Evolutionary conservation across 2,329 filamentous ascomycete species (phyloP).

Genomic region (Biscogniauxia mediterranea): DNA sequence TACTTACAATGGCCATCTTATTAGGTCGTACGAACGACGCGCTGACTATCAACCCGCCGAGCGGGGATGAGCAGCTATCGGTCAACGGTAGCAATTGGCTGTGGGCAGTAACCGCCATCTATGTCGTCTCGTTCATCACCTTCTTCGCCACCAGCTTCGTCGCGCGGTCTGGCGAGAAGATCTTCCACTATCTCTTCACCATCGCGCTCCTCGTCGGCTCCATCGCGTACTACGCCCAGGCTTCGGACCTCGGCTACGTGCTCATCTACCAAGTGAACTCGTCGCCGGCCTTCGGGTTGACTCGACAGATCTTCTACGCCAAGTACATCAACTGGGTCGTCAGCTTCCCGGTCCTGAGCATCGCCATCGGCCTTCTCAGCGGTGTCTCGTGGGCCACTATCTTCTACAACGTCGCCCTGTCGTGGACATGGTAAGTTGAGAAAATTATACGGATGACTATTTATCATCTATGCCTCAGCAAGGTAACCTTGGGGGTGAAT

Average conservation of each 20-base stretch:
- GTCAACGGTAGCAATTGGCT: conserved; percentile 54
- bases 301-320: conserved; percentile 53
- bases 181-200: conserved; percentile 57
- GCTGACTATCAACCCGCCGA: conserved; percentile 45
- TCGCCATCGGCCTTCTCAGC: conserved; percentile 49
- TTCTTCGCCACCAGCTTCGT: conserved; percentile 41
- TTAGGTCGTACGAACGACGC: conserved; percentile 42
- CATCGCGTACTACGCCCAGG: conserved; percentile 51
- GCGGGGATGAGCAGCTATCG: conserved; percentile 39
- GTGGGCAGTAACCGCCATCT: conserved; percentile 52
- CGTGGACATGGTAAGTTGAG: conserved; percentile 45
- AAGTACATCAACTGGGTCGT: conserved; percentile 55
- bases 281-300: conserved; percentile 27
- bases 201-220: conserved; percentile 48
- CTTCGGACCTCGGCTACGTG: conserved; percentile 48
- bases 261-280: conserved; percentile 38
- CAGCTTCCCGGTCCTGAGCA: conserved; percentile 43
- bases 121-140: conserved; percentile 43
- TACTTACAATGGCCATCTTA: conserved; percentile 21
- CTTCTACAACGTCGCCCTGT: conserved; percentile 46
- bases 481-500: neutral
- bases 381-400: conserved; percentile 58
- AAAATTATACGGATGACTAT: neutral
- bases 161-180: conserved; percentile 46
- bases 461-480: neutral